phyloP scores from a whole-genome alignment of 208 protist species.

The Crithidia expoeki region DNA sequence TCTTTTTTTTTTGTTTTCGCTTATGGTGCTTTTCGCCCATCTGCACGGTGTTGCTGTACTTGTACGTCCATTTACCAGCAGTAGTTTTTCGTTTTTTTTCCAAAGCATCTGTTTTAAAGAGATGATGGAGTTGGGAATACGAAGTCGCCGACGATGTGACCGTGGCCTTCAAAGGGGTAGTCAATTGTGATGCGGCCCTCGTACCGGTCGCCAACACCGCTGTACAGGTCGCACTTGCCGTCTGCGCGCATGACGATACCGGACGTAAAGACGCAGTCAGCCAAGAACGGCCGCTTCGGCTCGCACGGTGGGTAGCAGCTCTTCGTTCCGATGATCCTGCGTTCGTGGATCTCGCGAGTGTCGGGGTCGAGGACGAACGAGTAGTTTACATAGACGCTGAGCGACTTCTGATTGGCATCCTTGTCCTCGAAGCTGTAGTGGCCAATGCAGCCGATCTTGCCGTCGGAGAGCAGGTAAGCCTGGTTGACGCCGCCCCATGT shows the following conservation, averaged over 20 bases:
- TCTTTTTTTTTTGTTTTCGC: not conserved
- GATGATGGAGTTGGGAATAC: conserved; percentile 31
- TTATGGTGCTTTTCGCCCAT: not conserved
- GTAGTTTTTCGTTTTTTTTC: not conserved
- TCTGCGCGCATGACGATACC: conserved; percentile 72
- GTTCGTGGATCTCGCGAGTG: conserved; percentile 52
- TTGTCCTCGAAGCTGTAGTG: conserved; percentile 60
- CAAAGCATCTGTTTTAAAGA: conserved; percentile 5
- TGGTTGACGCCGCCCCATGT: conserved; percentile 69
- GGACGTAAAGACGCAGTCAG: conserved; percentile 65
- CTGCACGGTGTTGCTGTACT: not conserved
- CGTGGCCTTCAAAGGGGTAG: conserved; percentile 73
- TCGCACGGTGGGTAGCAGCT: conserved; percentile 64
- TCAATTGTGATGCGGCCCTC: conserved; percentile 71
- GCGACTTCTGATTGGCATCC: conserved; percentile 28
- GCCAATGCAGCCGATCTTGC: conserved; percentile 65
- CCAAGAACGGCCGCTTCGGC: conserved; percentile 48
- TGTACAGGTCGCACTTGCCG: conserved; percentile 74
- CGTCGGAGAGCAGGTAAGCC: conserved; percentile 48
- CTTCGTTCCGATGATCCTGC: conserved; percentile 62
- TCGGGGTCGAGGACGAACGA: conserved; percentile 59
- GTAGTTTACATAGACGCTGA: conserved; percentile 65
- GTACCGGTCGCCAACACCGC: conserved; percentile 61
- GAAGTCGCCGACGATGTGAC: conserved; percentile 47
- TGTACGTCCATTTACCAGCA: conserved; percentile 33